These are phyloP conservation scores for Populus simonii DNA, from an alignment of 345 rosid species.

Conservation along the genomic window DNA sequence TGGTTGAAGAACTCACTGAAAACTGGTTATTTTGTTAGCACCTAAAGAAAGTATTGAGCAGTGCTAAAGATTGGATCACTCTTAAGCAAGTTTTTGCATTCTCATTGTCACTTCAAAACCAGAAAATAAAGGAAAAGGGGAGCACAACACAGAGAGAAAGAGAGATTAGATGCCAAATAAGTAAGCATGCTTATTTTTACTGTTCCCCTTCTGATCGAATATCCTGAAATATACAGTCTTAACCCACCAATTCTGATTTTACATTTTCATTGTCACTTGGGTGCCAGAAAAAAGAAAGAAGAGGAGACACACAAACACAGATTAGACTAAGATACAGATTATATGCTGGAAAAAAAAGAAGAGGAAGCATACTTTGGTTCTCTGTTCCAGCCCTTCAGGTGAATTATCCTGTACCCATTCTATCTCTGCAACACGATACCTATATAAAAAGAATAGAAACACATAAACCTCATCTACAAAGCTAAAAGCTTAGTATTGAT, in stretches of 20 bases:
- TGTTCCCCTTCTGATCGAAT: background rate
- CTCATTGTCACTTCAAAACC: background rate
- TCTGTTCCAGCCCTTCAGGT: slow-evolving; percentile 43
- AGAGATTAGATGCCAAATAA: background rate
- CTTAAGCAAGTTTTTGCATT: background rate
- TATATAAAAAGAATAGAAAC: slow-evolving; percentile 25
- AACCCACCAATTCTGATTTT: background rate
- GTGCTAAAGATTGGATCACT: background rate
- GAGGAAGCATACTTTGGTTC: slow-evolving; percentile 45
- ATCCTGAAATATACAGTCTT: background rate
- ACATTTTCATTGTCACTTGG: background rate
- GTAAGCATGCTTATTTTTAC: no score
- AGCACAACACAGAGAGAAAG: no score
- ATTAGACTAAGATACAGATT: background rate
- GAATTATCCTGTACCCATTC: slow-evolving; percentile 81
- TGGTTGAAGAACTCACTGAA: background rate
- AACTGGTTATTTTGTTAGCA: background rate
- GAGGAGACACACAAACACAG: background rate
- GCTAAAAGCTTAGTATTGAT: background rate
- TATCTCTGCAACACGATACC: slow-evolving; percentile 89
- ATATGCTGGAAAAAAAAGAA: slow-evolving; percentile 1
- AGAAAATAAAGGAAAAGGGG: no score
- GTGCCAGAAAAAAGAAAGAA: background rate
- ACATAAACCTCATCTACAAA: slow-evolving; percentile 7
- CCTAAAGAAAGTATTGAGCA: background rate